phyloP scores from a whole-genome alignment of 2,329 filamentous ascomycete genomes.

The Xylaria sp. region DNA sequence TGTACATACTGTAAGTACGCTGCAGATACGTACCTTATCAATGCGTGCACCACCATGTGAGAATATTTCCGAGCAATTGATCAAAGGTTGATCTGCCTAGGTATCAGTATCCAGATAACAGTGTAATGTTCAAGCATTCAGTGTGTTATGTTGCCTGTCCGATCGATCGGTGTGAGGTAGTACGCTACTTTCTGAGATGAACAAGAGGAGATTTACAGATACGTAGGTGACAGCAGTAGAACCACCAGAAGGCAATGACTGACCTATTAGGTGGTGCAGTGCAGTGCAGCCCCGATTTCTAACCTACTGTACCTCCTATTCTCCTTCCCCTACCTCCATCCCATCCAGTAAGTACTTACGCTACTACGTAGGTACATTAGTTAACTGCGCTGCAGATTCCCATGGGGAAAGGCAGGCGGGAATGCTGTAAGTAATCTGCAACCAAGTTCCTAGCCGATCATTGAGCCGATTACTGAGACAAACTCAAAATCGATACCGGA shows the following conservation, averaged over 20 bases:
- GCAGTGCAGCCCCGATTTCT: background rate
- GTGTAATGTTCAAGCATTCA: background rate
- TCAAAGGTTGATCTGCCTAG: background rate
- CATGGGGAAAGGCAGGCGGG: slow-evolving; percentile 1
- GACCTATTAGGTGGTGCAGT: slow-evolving; percentile 7
- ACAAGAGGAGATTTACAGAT: slow-evolving; percentile 5
- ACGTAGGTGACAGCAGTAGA: background rate
- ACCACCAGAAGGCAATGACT: slow-evolving; percentile 2
- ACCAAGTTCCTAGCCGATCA: background rate
- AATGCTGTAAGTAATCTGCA: slow-evolving; percentile 1
- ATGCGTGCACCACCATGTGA: background rate
- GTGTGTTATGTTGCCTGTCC: background rate
- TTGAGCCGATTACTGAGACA: slow-evolving; percentile 5
- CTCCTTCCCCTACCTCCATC: background rate
- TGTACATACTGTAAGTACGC: background rate
- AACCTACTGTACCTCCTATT: background rate
- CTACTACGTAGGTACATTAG: background rate
- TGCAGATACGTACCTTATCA: background rate
- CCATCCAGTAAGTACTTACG: background rate
- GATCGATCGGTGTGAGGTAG: background rate
- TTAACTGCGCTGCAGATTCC: background rate
- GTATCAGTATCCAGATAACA: background rate
- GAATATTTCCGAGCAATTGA: slow-evolving; percentile 7
- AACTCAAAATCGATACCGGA: background rate
- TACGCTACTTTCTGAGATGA: background rate